Evolutionary conservation across 2,329 filamentous ascomycete genomes (phyloP).

Genomic region (Torrubiella hemipterigena): DNA sequence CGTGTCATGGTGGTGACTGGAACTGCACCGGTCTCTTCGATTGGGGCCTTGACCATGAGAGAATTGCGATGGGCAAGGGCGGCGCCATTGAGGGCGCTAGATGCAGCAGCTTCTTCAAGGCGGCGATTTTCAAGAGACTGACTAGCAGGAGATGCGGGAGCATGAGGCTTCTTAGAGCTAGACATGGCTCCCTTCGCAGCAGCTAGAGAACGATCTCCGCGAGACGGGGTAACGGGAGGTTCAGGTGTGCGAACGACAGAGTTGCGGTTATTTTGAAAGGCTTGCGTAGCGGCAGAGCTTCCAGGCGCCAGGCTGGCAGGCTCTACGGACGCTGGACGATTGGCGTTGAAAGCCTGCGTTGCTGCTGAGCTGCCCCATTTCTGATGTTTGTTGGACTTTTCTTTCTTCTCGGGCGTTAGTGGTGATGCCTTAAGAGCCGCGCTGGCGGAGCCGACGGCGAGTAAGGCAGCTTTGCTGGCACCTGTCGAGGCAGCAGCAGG

Average conservation of each 20-base stretch:
- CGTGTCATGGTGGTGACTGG: slow-evolving; percentile 56
- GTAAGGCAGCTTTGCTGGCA: slow-evolving; percentile 62
- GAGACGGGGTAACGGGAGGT: slow-evolving; percentile 21
- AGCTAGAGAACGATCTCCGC: slow-evolving; percentile 52
- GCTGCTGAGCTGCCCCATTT: slow-evolving; percentile 57
- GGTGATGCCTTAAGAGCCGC: slow-evolving; percentile 16
- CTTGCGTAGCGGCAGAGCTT: slow-evolving; percentile 21
- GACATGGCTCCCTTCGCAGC: slow-evolving; percentile 71
- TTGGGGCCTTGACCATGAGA: slow-evolving; percentile 28
- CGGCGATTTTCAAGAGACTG: slow-evolving; percentile 31
- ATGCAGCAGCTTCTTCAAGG: slow-evolving; percentile 45
- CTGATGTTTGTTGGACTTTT: slow-evolving; percentile 16
- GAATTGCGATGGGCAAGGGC: slow-evolving; percentile 50
- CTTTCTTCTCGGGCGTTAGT: slow-evolving; percentile 3
- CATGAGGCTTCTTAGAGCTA: slow-evolving; percentile 28
- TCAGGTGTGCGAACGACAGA: slow-evolving; percentile 6
- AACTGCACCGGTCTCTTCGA: slow-evolving; percentile 52
- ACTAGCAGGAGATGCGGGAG: slow-evolving; percentile 6
- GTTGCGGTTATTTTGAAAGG: slow-evolving; percentile 21
- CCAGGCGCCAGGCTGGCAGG: slow-evolving; percentile 12
- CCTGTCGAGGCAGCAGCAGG: slow-evolving; percentile 51
- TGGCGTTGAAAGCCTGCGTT: slow-evolving; percentile 48
- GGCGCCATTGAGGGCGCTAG: slow-evolving; percentile 63
- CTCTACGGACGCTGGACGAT: slow-evolving; percentile 9
- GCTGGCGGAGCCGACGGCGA: slow-evolving; percentile 37